Evolutionary conservation across 352 stramenopile species (phyloP).

Genomic region (Phytophthora agathidicida): DNA sequence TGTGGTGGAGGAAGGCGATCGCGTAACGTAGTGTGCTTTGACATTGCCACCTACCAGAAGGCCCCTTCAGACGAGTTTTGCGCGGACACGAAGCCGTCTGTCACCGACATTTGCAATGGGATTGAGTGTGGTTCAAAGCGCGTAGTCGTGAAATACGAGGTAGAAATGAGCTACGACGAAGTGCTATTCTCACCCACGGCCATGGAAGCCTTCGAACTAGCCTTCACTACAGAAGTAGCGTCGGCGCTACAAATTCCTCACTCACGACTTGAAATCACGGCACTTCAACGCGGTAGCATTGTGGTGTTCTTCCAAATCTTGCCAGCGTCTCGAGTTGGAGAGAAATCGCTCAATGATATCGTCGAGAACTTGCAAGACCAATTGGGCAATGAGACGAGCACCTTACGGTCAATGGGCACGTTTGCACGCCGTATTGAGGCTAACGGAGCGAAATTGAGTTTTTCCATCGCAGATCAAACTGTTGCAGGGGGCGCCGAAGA

Average conservation of each 20-base stretch:
- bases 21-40: slow-evolving; percentile 47
- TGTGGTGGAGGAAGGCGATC: slow-evolving; percentile 66
- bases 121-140: slow-evolving; percentile 80
- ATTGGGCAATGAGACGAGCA: slow-evolving; percentile 58
- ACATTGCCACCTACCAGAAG: slow-evolving; percentile 30
- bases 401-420: slow-evolving; percentile 66
- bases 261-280: slow-evolving; percentile 60
- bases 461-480: slow-evolving; percentile 69
- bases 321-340: slow-evolving; percentile 57
- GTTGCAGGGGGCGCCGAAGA: slow-evolving; percentile 65
- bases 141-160: slow-evolving; percentile 66
- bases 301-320: slow-evolving; percentile 72
- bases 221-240: slow-evolving; percentile 71
- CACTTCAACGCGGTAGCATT: slow-evolving; percentile 64
- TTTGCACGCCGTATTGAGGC: slow-evolving; percentile 68
- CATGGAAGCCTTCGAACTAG: slow-evolving; percentile 58
- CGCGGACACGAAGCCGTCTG: slow-evolving; percentile 44
- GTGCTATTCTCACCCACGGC: slow-evolving; percentile 65
- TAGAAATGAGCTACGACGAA: slow-evolving; percentile 82
- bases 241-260: slow-evolving; percentile 63
- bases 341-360: slow-evolving; percentile 72
- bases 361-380: slow-evolving; percentile 65
- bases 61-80: slow-evolving; percentile 40
- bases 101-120: slow-evolving; percentile 73
- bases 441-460: slow-evolving; percentile 67